Base-by-base conservation (phyloP, 768 basidiomycete genomes). In the Macrolepiota dolichaula region DNA sequence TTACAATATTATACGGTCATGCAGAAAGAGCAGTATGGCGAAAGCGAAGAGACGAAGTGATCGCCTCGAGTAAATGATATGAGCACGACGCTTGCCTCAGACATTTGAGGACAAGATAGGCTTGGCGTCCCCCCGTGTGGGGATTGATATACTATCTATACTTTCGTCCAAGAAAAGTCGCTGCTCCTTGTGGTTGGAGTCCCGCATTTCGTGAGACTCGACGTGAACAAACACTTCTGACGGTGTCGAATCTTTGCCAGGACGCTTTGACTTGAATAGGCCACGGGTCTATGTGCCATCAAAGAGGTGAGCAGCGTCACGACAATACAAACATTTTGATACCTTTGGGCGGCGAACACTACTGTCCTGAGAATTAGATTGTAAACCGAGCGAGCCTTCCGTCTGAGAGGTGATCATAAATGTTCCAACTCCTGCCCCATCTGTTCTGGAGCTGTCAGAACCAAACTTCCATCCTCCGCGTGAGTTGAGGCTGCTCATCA, bases 141-240 rank as follows among this genome's bases (percentile, higher is more conserved):
- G 42, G 17, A 17, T 19, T n/a, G 19, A 19, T 10, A 44, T 19
- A 44, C 17, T 10, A 1, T 44, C 42, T 7, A 17, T 44, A n/a
- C 42, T 44, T 17, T 3, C 42, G 19, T 6, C n/a, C 17, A 44
- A 17, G 9, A 7, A n/a, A 44, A 7, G n/a, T 44, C 17, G 19
- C 17, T 22, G 17, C 42, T 19, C 42, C 42, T 44, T 44, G 9
- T n/a, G 19, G n/a, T 22, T 44, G 42, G 19, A 44, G 17, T 55
- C 55, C 44, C 27, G 24, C 55, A 57, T 57, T 25, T 57, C 55
- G 42, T 57, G 55, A 46, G 55, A 57, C n/a, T 57, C 55, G 7
- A 57, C 55, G 13, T 57, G 55, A n/a, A 57, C 55, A 29, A 57
- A 57, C 4, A 57, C 44, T n/a, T 46, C 29, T 46, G 55, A 15